phyloP scores from a whole-genome alignment of 768 basidiomycete species.

The Pisolithus orientalis region DNA sequence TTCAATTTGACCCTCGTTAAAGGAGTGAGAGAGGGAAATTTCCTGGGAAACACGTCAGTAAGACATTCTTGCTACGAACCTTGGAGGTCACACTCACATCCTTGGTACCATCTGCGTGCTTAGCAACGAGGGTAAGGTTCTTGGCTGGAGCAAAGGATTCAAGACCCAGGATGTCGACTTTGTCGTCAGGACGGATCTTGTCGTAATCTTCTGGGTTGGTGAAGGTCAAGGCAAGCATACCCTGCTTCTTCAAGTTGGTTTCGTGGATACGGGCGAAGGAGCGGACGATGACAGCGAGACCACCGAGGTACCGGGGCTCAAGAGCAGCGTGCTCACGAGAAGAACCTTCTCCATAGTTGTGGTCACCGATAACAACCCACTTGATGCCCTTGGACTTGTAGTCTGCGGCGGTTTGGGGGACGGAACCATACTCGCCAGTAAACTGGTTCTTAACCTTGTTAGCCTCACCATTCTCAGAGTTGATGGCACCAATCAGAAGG shows the following conservation, averaged over 20 bases:
- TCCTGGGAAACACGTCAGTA: slow-evolving; percentile 35
- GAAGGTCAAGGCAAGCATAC: slow-evolving; percentile 96
- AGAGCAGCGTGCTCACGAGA: slow-evolving; percentile 97
- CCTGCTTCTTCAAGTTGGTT: slow-evolving; percentile 99
- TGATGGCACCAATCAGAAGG: slow-evolving; percentile 97
- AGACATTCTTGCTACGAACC: not conserved
- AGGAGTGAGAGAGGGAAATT: slow-evolving; percentile 81
- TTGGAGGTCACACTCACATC: slow-evolving; percentile 39
- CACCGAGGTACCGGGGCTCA: slow-evolving; percentile 92
- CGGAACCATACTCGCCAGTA: slow-evolving; percentile 79
- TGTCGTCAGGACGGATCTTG: slow-evolving; percentile 81
- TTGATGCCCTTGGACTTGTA: slow-evolving; percentile 89
- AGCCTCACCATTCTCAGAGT: slow-evolving; percentile 89
- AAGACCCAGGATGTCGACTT: slow-evolving; percentile 83
- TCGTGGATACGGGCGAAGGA: slow-evolving; percentile 98
- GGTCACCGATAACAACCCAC: slow-evolving; percentile 97
- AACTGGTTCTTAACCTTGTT: slow-evolving; percentile 92
- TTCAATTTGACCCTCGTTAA: slow-evolving; percentile 95
- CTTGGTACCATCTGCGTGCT: slow-evolving; percentile 75
- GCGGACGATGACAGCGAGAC: slow-evolving; percentile 91
- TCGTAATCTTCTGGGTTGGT: slow-evolving; percentile 91
- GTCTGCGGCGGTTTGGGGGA: slow-evolving; percentile 78
- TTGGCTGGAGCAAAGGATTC: slow-evolving; percentile 88
- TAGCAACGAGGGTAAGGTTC: slow-evolving; percentile 75
- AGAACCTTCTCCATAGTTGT: slow-evolving; percentile 97